phyloP scores from a whole-genome alignment of 2,329 filamentous ascomycete genomes.

The Scleromitrula shiraiana region DNA sequence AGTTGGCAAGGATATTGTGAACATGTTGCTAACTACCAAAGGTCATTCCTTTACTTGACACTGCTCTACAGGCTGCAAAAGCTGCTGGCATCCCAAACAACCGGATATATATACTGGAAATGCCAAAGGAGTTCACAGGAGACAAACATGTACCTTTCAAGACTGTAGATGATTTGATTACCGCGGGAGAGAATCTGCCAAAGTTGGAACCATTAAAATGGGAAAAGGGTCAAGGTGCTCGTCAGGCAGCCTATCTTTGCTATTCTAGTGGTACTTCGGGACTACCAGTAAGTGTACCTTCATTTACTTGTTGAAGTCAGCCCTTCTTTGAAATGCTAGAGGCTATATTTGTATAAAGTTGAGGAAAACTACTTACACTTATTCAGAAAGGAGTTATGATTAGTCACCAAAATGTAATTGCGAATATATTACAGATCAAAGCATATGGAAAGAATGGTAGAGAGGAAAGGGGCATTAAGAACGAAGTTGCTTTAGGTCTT shows the following conservation, averaged over 20 bases:
- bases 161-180: slow-evolving; percentile 68
- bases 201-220: slow-evolving; percentile 49
- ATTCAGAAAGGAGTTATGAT: slow-evolving; percentile 74
- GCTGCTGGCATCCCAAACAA: slow-evolving; percentile 62
- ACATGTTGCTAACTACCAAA: neutral
- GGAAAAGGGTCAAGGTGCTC: slow-evolving; percentile 55
- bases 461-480: slow-evolving; percentile 30
- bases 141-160: slow-evolving; percentile 46
- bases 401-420: slow-evolving; percentile 72
- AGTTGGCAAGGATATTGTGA: slow-evolving; percentile 8
- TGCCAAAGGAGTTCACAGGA: slow-evolving; percentile 48
- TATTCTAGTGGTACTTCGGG: slow-evolving; percentile 42
- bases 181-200: slow-evolving; percentile 48
- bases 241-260: slow-evolving; percentile 70
- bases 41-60: slow-evolving; percentile 58
- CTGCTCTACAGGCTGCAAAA: slow-evolving; percentile 59
- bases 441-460: slow-evolving; percentile 44
- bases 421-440: slow-evolving; percentile 48
- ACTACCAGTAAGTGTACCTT: slow-evolving; percentile 52
- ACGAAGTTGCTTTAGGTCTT: slow-evolving; percentile 49
- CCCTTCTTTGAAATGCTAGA: neutral
- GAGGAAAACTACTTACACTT: slow-evolving; percentile 24
- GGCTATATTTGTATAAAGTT: too few relatives aligned
- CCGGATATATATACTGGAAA: slow-evolving; percentile 64
- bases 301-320: neutral